phyloP scores from a whole-genome alignment of 2,329 filamentous ascomycete species.

The Metarhizium album region DNA sequence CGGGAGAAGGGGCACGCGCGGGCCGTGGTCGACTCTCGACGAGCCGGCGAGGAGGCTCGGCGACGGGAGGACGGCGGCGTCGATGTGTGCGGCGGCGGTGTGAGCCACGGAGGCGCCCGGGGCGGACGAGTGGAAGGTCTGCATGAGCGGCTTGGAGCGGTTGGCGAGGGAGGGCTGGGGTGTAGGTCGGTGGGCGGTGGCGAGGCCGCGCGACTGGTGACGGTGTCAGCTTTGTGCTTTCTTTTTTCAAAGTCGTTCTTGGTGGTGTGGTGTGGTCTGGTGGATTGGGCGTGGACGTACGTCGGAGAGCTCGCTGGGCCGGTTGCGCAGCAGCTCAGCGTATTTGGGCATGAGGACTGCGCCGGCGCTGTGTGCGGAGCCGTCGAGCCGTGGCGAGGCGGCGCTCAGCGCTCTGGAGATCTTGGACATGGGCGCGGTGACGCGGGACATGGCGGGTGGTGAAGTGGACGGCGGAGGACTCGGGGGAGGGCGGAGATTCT shows the following conservation, averaged over 20 bases:
- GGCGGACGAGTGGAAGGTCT: slow-evolving; percentile 45
- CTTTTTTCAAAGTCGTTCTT: too few relatives aligned
- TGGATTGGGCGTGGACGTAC: slow-evolving; percentile 21
- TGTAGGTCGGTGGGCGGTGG: slow-evolving; percentile 37
- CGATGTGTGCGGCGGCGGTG: slow-evolving; percentile 30
- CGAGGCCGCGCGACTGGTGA: slow-evolving; percentile 27
- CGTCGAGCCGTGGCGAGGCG: slow-evolving; percentile 23
- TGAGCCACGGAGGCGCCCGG: slow-evolving; percentile 28
- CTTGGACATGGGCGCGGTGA: slow-evolving; percentile 39
- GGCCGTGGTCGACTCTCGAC: slow-evolving; percentile 24
- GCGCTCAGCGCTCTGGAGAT: too few relatives aligned
- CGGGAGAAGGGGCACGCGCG: slow-evolving; percentile 49
- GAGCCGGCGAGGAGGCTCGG: slow-evolving; percentile 22
- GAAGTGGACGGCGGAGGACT: not conserved
- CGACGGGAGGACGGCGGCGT: slow-evolving; percentile 43
- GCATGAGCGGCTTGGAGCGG: slow-evolving; percentile 48
- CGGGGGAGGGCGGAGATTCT: too few relatives aligned
- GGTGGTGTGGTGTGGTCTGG: not conserved
- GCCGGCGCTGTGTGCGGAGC: slow-evolving; percentile 24
- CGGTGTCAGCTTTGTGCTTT: slow-evolving; percentile 8
- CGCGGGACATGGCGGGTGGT: slow-evolving; percentile 32
- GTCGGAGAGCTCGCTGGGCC: slow-evolving; percentile 26
- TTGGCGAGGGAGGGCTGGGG: slow-evolving; percentile 32
- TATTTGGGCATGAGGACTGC: slow-evolving; percentile 36
- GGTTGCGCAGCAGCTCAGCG: slow-evolving; percentile 31